These are phyloP conservation scores for Trypanosoma congolense DNA, from an alignment of 208 protist genomes.

Conservation along the genomic window DNA sequence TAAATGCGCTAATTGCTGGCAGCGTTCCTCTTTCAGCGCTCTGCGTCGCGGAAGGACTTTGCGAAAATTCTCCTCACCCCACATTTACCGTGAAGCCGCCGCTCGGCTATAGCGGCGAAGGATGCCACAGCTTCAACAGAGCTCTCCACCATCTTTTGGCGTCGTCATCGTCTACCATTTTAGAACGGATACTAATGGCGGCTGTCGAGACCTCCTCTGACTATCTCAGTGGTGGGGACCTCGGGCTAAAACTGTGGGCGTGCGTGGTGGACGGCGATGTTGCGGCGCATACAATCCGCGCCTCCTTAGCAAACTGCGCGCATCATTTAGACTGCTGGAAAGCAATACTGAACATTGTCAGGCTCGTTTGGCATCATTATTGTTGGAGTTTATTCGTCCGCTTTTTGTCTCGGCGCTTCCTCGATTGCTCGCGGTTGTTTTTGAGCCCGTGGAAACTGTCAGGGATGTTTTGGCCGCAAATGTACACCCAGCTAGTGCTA, in stretches of 20 bases:
- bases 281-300: constrained; percentile 19
- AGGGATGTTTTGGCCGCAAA: not conserved
- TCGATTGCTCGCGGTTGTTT: constrained; percentile 6
- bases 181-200: not conserved
- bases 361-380: not conserved
- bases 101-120: too few species aligned
- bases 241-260: constrained; percentile 10
- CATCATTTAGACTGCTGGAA: not conserved
- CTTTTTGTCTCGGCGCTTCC: constrained; percentile 17
- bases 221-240: not conserved
- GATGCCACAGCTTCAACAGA: not conserved
- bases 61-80: not conserved
- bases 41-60: not conserved
- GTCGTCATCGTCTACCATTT: constrained; percentile 8
- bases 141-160: constrained; percentile 17
- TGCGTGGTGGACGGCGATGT: constrained; percentile 19
- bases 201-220: not conserved
- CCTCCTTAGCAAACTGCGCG: constrained; percentile 12
- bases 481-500: not conserved
- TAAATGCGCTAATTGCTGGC: constrained; percentile 6
- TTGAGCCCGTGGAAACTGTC: constrained; percentile 9
- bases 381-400: constrained; percentile 21
- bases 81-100: not conserved
- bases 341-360: not conserved
- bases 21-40: constrained; percentile 13